Conservation (phyloP, 2,329 filamentous ascomycete genomes). For the Fusarium sulawesiense region DNA sequence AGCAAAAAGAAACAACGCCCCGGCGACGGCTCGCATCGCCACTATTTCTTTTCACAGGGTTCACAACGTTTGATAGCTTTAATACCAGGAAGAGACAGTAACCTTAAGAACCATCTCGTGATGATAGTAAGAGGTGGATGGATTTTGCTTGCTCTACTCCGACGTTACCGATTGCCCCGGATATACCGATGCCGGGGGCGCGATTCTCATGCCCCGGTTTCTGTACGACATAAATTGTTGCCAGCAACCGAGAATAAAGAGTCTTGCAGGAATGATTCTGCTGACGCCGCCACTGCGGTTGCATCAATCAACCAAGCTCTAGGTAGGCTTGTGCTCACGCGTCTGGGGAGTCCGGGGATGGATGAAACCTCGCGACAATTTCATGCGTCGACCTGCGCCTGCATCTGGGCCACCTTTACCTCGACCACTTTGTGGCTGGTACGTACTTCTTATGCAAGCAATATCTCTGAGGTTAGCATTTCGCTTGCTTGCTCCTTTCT, state of each 20-base stretch:
- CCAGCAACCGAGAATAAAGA: conserved; percentile 3
- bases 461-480: background rate
- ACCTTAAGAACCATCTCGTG: background rate
- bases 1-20: conserved; percentile 8
- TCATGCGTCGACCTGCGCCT: conserved; percentile 12
- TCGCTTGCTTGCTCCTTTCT: conserved; percentile 15
- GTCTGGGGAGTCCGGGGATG: conserved; percentile 3
- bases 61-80: background rate
- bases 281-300: conserved; percentile 11
- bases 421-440: background rate
- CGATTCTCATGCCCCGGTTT: background rate
- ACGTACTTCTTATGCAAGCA: conserved; percentile 19
- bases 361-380: conserved; percentile 32
- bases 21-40: conserved; percentile 17
- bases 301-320: conserved; percentile 7
- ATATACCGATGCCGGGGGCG: conserved; percentile 28
- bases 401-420: conserved; percentile 13
- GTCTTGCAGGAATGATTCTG: conserved; percentile 3
- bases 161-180: conserved; percentile 32
- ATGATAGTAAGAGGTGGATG: background rate
- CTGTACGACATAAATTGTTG: background rate
- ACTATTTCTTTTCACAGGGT: conserved; percentile 18
- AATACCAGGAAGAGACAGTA: background rate
- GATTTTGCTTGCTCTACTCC: conserved; percentile 4
- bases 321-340: background rate